phyloP scores from a whole-genome alignment of 1,139 yeast genomes.

The Geotrichum reessii region DNA sequence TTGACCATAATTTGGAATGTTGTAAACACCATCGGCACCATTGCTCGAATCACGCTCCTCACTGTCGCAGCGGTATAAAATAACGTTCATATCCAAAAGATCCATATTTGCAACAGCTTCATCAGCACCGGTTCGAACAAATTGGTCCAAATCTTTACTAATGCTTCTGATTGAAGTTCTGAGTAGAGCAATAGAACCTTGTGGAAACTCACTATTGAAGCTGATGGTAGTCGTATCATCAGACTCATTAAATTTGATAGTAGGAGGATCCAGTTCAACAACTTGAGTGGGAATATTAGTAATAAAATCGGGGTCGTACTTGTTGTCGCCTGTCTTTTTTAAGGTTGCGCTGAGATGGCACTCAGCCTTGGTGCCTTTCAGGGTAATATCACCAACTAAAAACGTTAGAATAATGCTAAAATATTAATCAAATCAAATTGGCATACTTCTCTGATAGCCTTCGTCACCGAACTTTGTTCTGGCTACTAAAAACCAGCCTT shows the following conservation, averaged over 20 bases:
- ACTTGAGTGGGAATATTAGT: slow-evolving; percentile 64
- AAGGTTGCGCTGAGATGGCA: slow-evolving; percentile 53
- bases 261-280: slow-evolving; percentile 48
- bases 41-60: slow-evolving; percentile 81
- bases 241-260: slow-evolving; percentile 40
- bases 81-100: slow-evolving; percentile 66
- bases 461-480: slow-evolving; percentile 62
- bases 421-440: background rate
- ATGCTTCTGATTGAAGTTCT: slow-evolving; percentile 56
- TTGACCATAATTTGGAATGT: slow-evolving; percentile 65
- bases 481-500: slow-evolving; percentile 85
- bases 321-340: slow-evolving; percentile 43
- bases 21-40: slow-evolving; percentile 68
- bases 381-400: slow-evolving; percentile 56
- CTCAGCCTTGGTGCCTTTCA: slow-evolving; percentile 62
- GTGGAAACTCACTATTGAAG: slow-evolving; percentile 62
- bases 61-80: slow-evolving; percentile 71
- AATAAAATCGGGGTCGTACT: slow-evolving; percentile 35
- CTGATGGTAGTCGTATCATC: slow-evolving; percentile 46
- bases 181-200: slow-evolving; percentile 84
- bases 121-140: slow-evolving; percentile 64
- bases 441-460: slow-evolving; percentile 32
- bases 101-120: slow-evolving; percentile 59
- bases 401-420: slow-evolving; percentile 34
- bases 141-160: slow-evolving; percentile 57